Evolutionary conservation across 257 asterid species (phyloP).

Genomic region (Cruciata laevipes): DNA sequence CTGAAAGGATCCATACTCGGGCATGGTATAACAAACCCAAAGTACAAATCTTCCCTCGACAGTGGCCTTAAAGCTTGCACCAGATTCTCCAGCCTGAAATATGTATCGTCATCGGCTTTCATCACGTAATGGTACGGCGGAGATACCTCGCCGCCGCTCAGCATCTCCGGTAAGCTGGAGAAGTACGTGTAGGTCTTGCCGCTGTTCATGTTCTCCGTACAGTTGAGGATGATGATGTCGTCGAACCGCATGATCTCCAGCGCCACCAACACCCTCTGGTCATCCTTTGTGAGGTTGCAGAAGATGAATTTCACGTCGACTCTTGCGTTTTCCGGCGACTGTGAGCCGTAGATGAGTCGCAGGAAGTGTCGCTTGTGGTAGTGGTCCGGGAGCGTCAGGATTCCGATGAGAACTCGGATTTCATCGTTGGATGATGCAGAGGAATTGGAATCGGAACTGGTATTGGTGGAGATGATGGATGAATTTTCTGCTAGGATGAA

Average conservation of each 20-base stretch:
- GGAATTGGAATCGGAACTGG: constrained; percentile 7
- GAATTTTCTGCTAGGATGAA: constrained; percentile 4
- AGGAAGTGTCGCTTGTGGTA: constrained; percentile 85
- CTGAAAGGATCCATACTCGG: constrained; percentile 79
- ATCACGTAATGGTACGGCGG: constrained; percentile 83
- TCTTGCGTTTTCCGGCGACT: constrained; percentile 40
- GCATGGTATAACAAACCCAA: constrained; percentile 83
- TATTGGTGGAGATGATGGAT: background rate
- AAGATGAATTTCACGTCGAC: constrained; percentile 75
- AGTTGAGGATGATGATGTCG: constrained; percentile 74
- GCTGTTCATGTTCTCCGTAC: constrained; percentile 79
- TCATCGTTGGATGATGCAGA: constrained; percentile 23
- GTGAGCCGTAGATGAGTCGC: constrained; percentile 79
- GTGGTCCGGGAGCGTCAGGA: constrained; percentile 81
- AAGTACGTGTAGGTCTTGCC: constrained; percentile 81
- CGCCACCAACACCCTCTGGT: constrained; percentile 66
- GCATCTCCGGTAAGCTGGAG: constrained; percentile 64
- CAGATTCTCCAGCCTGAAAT: constrained; percentile 53
- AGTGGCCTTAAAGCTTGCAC: constrained; percentile 52
- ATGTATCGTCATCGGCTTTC: constrained; percentile 85
- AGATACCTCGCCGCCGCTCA: constrained; percentile 20
- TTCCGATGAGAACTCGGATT: constrained; percentile 59
- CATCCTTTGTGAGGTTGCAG: constrained; percentile 91
- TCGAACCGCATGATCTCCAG: constrained; percentile 77
- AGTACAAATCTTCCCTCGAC: constrained; percentile 66